Evolutionary conservation across 352 stramenopile genomes (phyloP), one percentile per base, ranked within the genome.

Genomic region (Pythium myriotylum): DNA sequence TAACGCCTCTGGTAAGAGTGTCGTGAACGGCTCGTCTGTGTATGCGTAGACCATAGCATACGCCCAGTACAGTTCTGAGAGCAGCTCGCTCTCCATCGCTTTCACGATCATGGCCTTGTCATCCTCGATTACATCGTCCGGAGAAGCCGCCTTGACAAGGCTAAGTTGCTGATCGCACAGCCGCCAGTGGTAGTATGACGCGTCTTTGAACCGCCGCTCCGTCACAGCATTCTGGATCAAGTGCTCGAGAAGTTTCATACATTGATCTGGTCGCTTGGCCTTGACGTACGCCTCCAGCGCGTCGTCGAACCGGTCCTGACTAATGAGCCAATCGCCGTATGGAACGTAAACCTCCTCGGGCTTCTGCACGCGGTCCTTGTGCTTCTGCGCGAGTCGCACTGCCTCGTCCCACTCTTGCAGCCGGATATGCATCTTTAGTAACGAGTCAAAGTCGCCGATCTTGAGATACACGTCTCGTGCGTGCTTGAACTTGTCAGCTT

Each of bases 11-110:
- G 96, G 89, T 46, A 95, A 74, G 29, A 97, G 68, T 16, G 75
- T 96, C 32, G 91, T 98, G 72, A 98, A 99, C 9, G 95, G 96
- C 59, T 98, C 94, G 29, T 96, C 90, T 1, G 94, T 98, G 80
- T 95, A 98, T 2, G 79, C 75, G 62, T 95, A 96, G 27, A 99
- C 81, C 80, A 91, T 82, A 27, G 89, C 72, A 72, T 98, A 98
- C 6, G 92, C 92, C 58, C 95, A 97, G 76, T 99, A 98, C 23
- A 97, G 66, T 55, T 98, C 85, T 10, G 93, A 96, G 17, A 82
- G 53, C n/a, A 70, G 55, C 55, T 95, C 86, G 54, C 85, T 91
- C 56, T 93, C 73, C 5, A 79, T 49, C 2, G 83, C 84, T 7
- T 68, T 64, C 4, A 55, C 52, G 24, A 89, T 23, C 17, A 73